A percentile compares a stretch with the other conserved stretches of the same genome.
Conservation (phyloP, 164 flowering plant species). For the Aristolochia fimbriata region DNA sequence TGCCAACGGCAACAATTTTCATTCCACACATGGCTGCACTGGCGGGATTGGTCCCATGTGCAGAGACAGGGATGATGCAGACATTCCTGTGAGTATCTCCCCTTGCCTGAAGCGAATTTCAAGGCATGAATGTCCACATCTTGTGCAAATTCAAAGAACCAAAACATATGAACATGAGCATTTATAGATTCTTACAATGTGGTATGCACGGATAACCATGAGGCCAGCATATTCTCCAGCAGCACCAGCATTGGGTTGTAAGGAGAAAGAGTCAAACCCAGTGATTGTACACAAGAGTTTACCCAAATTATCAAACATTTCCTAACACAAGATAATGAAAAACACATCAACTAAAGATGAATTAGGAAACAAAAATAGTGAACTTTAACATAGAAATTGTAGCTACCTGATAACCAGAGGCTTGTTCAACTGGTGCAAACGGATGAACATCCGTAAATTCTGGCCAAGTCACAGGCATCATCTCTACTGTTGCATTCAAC, state of each 20-base stretch:
- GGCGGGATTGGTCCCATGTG: constrained; percentile 99
- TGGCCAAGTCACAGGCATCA: constrained; percentile 99
- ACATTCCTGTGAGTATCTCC: constrained; percentile 92
- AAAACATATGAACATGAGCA: not conserved
- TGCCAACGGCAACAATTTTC: constrained; percentile 92
- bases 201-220: constrained; percentile 99
- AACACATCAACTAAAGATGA: not conserved
- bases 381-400: not conserved
- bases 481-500: constrained; percentile 88
- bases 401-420: constrained; percentile 82
- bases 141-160: not conserved
- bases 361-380: not conserved
- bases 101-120: constrained; percentile 47
- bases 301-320: constrained; percentile 86
- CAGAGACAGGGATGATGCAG: constrained; percentile 96
- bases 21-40: constrained; percentile 99
- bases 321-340: constrained; percentile 30
- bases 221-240: constrained; percentile 98
- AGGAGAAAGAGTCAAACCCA: constrained; percentile 94
- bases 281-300: constrained; percentile 82
- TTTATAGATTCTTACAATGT: constrained; percentile 38
- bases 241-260: constrained; percentile 99
- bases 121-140: not conserved
- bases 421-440: constrained; percentile 87
- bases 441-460: constrained; percentile 76